Conservation (phyloP, 2,329 filamentous ascomycete genomes). For the Alternaria hordeiaustralica region DNA sequence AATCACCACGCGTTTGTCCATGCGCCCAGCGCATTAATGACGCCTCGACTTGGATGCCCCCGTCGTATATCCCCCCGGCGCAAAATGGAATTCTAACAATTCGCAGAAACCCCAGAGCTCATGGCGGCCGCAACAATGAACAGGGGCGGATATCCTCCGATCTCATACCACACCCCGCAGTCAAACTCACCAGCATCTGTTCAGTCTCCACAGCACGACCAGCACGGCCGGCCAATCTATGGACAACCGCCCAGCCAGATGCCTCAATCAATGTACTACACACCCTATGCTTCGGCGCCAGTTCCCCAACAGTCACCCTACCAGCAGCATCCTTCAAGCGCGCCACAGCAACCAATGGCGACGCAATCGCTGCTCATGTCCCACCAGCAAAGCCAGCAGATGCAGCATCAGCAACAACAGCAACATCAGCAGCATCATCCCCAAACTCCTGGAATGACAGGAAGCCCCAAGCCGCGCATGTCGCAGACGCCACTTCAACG, state of each 20-base stretch:
- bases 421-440: slow-evolving; percentile 54
- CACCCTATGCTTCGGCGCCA: slow-evolving; percentile 54
- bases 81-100: slow-evolving; percentile 54
- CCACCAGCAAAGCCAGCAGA: slow-evolving; percentile 53
- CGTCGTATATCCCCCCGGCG: slow-evolving; percentile 1
- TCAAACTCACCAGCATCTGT: slow-evolving; percentile 94
- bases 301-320: slow-evolving; percentile 65
- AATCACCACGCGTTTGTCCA: slow-evolving; percentile 11
- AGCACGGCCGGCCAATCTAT: slow-evolving; percentile 83
- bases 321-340: slow-evolving; percentile 60
- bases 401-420: slow-evolving; percentile 51
- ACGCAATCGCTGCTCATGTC: slow-evolving; percentile 60
- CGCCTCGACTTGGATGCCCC: slow-evolving; percentile 13
- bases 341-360: slow-evolving; percentile 63
- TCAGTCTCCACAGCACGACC: slow-evolving; percentile 89
- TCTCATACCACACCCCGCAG: slow-evolving; percentile 88
- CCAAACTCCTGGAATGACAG: slow-evolving; percentile 66
- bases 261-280: slow-evolving; percentile 83
- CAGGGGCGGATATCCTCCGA: slow-evolving; percentile 76
- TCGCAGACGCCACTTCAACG: slow-evolving; percentile 63
- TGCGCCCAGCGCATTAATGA: slow-evolving; percentile 16
- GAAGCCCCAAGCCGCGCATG: slow-evolving; percentile 62
- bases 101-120: slow-evolving; percentile 73
- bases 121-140: slow-evolving; percentile 74
- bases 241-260: slow-evolving; percentile 79